phyloP scores from a whole-genome alignment of 495 filamentous ascomycete genomes.

The Tuber umbilicatum region DNA sequence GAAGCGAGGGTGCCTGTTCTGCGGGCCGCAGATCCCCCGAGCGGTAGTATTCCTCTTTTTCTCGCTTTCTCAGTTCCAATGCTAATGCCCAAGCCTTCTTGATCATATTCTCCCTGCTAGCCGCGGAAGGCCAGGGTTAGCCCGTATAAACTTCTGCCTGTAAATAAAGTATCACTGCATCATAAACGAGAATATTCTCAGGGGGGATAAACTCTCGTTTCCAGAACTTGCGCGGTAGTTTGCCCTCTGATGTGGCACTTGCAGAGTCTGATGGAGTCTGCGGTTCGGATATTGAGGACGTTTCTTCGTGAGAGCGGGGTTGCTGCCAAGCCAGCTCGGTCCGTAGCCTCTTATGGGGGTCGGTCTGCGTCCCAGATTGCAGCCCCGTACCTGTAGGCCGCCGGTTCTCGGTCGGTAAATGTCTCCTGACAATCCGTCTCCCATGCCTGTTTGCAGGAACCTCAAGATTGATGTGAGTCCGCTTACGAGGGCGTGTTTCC shows the following conservation, averaged over 20 bases:
- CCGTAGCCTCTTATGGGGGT: neutral
- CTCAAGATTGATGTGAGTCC: neutral
- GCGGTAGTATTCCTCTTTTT: neutral
- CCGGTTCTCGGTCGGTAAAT: neutral
- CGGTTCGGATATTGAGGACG: neutral
- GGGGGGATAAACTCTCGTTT: neutral
- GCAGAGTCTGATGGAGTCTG: neutral
- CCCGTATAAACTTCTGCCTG: neutral
- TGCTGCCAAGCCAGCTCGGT: neutral
- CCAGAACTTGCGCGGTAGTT: neutral
- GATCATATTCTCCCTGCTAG: neutral
- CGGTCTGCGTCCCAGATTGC: neutral
- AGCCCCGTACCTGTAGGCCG: neutral
- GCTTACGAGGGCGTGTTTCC: neutral
- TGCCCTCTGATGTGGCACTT: neutral
- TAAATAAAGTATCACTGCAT: neutral
- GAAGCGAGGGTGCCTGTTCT: neutral
- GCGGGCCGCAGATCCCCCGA: neutral
- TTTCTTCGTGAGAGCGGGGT: neutral
- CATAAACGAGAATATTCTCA: neutral
- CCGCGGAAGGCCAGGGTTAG: neutral
- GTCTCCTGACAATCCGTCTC: neutral
- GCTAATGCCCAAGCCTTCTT: neutral
- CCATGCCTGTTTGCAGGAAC: neutral
- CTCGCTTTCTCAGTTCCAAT: neutral